Base-by-base conservation (phyloP, 768 basidiomycete species). In the Lanmaoa pseudosensibilis region DNA sequence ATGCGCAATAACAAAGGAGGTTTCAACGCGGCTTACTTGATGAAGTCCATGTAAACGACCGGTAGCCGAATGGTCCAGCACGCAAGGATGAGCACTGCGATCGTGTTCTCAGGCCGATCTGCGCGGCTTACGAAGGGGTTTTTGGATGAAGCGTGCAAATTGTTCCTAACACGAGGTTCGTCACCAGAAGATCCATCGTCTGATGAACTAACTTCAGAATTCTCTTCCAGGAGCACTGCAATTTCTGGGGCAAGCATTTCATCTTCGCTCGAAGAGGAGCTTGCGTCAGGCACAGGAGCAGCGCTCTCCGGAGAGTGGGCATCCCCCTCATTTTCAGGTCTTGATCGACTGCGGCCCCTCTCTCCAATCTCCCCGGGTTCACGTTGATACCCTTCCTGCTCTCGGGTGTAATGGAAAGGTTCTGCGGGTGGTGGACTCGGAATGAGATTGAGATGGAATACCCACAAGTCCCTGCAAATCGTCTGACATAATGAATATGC, bases 21-120 rank as follows among this genome's bases (percentile, higher is more conserved):
- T 25, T 36, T 37, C 18, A 19, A 54, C 19, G 15, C 34, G 49
- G 67, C 86, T 59, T 65, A 90, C 94, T 76, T 77, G 43, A 85
- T 78, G 48, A 96, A 80, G 66, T 97, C 93, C 64, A 79, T 80
- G 64, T 86, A 89, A 63, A 89, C 74, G 12, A 90, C 75, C 0
- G 94, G 92, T 37, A 94, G 69, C 19, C 94, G 80, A 69, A 95
- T 65, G 21, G 82, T 85, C 91, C 91, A 94, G 60, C 87, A 89
- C 3, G 82, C 89, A 5, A 94, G 69, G 18, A 89, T 75, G 5
- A 96, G 75, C 40, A 94, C 78, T 4, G 86, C 83, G 32, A 97
- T 74, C 30, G 77, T 84, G 49, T 78, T 79, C 27, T 74, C 75
- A 2, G 80, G 77, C 11, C 66, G 68, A 54, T 79, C 77, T 46